Evolutionary conservation across 2,329 filamentous ascomycete species (phyloP), one percentile per base, ranked within the genome.

Genomic region (Penicillium expansum): DNA sequence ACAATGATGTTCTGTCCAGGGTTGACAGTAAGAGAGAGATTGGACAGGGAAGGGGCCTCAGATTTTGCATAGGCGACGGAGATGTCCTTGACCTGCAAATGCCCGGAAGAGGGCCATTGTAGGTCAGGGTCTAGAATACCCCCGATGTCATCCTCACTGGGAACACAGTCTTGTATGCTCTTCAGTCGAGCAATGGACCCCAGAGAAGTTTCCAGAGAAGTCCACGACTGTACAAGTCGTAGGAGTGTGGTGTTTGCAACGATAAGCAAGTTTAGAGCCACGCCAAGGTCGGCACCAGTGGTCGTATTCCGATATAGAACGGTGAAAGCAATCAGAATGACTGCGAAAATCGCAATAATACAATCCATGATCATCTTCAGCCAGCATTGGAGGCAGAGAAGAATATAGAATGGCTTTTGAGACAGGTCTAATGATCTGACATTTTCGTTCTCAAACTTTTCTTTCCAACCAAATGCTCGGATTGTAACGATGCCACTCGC

Each of bases 261-360:
- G 14, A 56, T 52, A 11, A 52, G 51, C 54, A 52, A 44, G 18
- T 56, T 52, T 13, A 51, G 24, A 33, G 54, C 47, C 30, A 56
- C 20, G 1, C 54, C 39, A 52, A 52, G 32, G 11, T 52, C 42
- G 13, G 51, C 24, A 42, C 39, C 41, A 9, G 30, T 44, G 4
- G 48, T 48, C 11, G 39, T 56, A 32, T 42, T 48, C 14, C 42
- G 38, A 41, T 37, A 48, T 4, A 22, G 16, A 9, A 56, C 16
- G 1, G 54, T 41, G 18, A 32, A 48, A 8, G 33, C 30, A 22
- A 56, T 38, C 1, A 51, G 33, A 41, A 32, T 3, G 1, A 56
- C 48, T 30, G 48, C 48, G 11, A 56, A 27, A 44, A 5, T 33
- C 2, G 48, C 33, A 14, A 56, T 48, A 5, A 41, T 32, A 33